Conservation (phyloP, 495 filamentous ascomycete species). For the Pyrenopolyporus hunteri region DNA sequence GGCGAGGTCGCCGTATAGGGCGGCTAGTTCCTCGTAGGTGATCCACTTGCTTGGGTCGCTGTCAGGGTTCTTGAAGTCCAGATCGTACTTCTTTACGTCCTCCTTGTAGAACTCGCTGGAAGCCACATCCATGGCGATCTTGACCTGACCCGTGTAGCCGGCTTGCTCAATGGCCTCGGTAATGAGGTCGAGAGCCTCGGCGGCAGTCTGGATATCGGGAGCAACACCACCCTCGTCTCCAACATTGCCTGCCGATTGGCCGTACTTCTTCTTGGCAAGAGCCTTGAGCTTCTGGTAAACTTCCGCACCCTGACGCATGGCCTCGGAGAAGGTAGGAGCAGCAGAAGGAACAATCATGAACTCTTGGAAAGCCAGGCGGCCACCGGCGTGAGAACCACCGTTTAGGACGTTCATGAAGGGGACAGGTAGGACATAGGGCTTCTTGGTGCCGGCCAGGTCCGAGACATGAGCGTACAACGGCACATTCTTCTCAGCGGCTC, state of each 20-base stretch:
- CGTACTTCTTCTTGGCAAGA: constrained; percentile 99
- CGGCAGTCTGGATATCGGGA: constrained; percentile 94
- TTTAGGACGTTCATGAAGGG: constrained; percentile 99
- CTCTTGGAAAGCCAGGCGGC: constrained; percentile 98
- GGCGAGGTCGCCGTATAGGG: constrained; percentile 84
- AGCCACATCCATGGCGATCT: constrained; percentile 99
- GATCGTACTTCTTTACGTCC: constrained; percentile 97
- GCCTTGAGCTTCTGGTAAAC: constrained; percentile 98
- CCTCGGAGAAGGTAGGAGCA: constrained; percentile 91
- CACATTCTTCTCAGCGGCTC: constrained; percentile 96
- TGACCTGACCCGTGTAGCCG: constrained; percentile 92
- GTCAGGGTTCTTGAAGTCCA: constrained; percentile 99
- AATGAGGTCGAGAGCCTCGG: constrained; percentile 98
- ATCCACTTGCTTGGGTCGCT: constrained; percentile 95
- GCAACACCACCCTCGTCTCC: constrained; percentile 99
- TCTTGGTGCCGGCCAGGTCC: constrained; percentile 98
- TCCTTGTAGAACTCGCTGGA: constrained; percentile 99
- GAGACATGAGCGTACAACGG: constrained; percentile 98
- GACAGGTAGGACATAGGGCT: constrained; percentile 98
- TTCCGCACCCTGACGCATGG: constrained; percentile 92
- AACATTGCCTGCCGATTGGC: constrained; percentile 97
- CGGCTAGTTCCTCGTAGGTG: constrained; percentile 97
- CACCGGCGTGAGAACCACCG: constrained; percentile 98
- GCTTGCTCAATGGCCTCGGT: constrained; percentile 91
- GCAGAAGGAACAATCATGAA: constrained; percentile 98